phyloP scores from a whole-genome alignment of 805 yeast genomes.

The Candida ipomoeae region DNA sequence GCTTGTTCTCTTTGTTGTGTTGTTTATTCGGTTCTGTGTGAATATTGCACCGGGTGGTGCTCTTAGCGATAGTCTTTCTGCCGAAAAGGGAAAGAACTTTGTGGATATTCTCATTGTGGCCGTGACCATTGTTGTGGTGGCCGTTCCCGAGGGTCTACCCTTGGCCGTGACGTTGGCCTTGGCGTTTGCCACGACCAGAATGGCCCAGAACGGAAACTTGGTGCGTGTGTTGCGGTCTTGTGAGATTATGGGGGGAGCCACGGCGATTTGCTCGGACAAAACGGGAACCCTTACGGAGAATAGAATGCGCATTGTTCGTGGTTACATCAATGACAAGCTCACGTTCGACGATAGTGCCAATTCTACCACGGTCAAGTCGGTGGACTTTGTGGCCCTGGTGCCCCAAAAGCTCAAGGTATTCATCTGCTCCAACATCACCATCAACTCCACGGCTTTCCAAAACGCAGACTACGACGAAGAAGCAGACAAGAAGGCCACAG shows the following conservation, averaged over 20 bases:
- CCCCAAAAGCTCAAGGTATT: slow-evolving; percentile 20
- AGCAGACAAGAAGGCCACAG: slow-evolving; percentile 21
- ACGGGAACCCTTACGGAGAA: slow-evolving; percentile 97
- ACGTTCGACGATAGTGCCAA: slow-evolving; percentile 43
- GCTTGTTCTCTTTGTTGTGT: slow-evolving; percentile 67
- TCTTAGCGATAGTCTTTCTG: slow-evolving; percentile 44
- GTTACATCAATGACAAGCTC: slow-evolving; percentile 30
- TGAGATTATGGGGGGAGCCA: slow-evolving; percentile 99
- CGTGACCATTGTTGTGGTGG: slow-evolving; percentile 90
- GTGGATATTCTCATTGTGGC: slow-evolving; percentile 86
- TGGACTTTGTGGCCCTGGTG: slow-evolving; percentile 20
- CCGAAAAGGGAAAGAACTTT: slow-evolving; percentile 80
- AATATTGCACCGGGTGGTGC: slow-evolving; percentile 51
- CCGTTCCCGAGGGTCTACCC: slow-evolving; percentile 99
- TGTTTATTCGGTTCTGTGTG: slow-evolving; percentile 71
- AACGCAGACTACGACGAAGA: slow-evolving; percentile 44
- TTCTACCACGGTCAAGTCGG: slow-evolving; percentile 27
- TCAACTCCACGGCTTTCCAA: slow-evolving; percentile 91
- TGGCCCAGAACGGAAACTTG: slow-evolving; percentile 93
- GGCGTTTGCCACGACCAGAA: slow-evolving; percentile 97
- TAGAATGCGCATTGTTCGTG: slow-evolving; percentile 84
- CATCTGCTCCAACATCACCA: slow-evolving; percentile 52
- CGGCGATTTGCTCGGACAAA: slow-evolving; percentile 92
- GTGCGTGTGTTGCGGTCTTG: slow-evolving; percentile 93
- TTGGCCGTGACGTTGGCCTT: slow-evolving; percentile 93